Percentiles rank a stretch among this genome's conserved stretches.
Evolutionary conservation across 495 filamentous ascomycete species (phyloP).

Genomic region (Glutinoglossum americanum): DNA sequence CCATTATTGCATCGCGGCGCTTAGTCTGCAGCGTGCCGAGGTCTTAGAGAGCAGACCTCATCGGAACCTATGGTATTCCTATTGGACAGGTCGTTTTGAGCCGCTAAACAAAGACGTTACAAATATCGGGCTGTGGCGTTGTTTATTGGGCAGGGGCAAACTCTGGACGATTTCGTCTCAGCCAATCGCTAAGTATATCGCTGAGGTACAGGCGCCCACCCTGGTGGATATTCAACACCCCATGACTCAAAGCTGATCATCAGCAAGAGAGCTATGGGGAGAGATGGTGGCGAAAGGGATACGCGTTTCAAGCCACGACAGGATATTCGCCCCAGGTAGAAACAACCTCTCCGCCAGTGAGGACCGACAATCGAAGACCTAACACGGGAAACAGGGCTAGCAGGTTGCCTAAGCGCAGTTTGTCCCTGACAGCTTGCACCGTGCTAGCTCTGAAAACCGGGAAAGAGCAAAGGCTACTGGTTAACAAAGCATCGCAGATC

Average conservation of each 20-base stretch:
- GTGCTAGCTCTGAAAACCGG: not conserved
- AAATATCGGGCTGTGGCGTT: not conserved
- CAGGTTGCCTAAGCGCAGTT: too few relatives aligned
- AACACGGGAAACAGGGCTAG: too few relatives aligned
- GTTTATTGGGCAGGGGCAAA: not conserved
- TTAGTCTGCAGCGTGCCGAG: not conserved
- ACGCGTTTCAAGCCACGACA: too few relatives aligned
- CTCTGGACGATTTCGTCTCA: not conserved
- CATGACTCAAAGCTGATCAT: not conserved
- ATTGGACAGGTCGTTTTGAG: not conserved
- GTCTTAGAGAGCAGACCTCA: not conserved
- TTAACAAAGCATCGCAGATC: too few relatives aligned
- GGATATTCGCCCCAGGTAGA: too few relatives aligned
- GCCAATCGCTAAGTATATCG: too few relatives aligned
- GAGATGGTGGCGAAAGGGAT: too few relatives aligned
- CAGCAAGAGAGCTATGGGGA: not conserved
- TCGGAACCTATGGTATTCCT: not conserved
- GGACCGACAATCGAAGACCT: too few relatives aligned
- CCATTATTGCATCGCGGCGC: not conserved
- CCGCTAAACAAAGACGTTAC: not conserved
- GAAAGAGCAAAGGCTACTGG: too few relatives aligned
- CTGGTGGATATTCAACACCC: not conserved
- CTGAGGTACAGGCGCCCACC: too few relatives aligned
- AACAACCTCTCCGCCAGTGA: too few relatives aligned
- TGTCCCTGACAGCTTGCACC: too few relatives aligned